phyloP scores from a whole-genome alignment of 2,329 filamentous ascomycete genomes.

The Fusarium coicis region DNA sequence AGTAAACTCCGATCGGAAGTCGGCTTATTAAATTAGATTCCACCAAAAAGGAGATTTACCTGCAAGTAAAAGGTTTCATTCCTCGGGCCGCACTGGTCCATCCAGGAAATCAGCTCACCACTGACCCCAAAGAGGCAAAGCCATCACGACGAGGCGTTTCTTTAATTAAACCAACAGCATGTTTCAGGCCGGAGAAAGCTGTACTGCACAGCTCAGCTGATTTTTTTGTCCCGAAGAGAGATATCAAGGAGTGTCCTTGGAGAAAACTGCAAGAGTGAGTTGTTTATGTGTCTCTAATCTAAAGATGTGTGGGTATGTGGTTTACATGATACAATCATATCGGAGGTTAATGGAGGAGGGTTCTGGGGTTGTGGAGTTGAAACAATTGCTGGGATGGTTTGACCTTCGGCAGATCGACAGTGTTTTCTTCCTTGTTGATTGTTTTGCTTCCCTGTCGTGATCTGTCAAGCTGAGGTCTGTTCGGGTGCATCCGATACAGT shows the following conservation, averaged over 20 bases:
- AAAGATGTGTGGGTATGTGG: neutral
- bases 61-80: slow-evolving; percentile 18
- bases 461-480: slow-evolving; percentile 1
- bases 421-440: neutral
- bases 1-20: neutral
- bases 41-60: slow-evolving; percentile 3
- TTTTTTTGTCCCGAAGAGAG: neutral
- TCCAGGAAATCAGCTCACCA: slow-evolving; percentile 3
- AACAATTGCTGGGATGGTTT: slow-evolving; percentile 7
- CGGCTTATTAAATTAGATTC: neutral
- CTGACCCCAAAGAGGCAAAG: slow-evolving; percentile 1
- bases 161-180: slow-evolving; percentile 20
- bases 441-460: neutral
- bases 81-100: slow-evolving; percentile 17
- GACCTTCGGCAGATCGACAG: slow-evolving; percentile 30
- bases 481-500: neutral
- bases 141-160: slow-evolving; percentile 11
- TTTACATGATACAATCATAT: neutral
- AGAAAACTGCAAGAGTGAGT: neutral
- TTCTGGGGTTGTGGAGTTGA: slow-evolving; percentile 7
- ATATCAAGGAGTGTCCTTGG: slow-evolving; percentile 7
- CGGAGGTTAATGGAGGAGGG: neutral
- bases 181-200: slow-evolving; percentile 20
- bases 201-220: neutral
- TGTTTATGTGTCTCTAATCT: neutral